These are phyloP conservation scores for Phlegmacium glaucopus DNA, from an alignment of 768 basidiomycete species.

Conservation along the genomic window DNA sequence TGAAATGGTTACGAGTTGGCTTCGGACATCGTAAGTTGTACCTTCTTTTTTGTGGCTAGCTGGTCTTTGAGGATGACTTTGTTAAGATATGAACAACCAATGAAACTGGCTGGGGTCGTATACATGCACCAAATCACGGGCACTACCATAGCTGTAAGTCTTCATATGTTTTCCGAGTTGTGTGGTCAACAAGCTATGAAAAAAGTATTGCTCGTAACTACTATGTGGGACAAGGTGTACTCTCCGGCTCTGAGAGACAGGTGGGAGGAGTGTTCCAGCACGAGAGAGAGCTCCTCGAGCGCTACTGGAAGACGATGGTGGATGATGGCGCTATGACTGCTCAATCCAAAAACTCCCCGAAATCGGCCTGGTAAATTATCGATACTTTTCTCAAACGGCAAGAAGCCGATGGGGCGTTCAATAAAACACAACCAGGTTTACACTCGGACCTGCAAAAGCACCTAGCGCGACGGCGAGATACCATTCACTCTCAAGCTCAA, in stretches of 20 bases:
- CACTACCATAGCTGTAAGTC: slow-evolving; percentile 34
- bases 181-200: slow-evolving; percentile 39
- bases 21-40: background rate
- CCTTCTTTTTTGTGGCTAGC: background rate
- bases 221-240: slow-evolving; percentile 33
- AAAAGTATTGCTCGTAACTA: slow-evolving; percentile 46
- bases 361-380: background rate
- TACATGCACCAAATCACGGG: slow-evolving; percentile 43
- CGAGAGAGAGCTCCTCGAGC: background rate
- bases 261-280: too few species aligned
- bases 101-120: slow-evolving; percentile 34
- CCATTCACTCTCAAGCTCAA: too few species aligned
- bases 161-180: slow-evolving; percentile 42
- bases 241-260: background rate
- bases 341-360: background rate
- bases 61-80: background rate
- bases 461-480: too few species aligned
- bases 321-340: background rate
- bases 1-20: background rate
- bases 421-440: too few species aligned
- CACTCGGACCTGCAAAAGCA: too few species aligned
- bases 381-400: too few species aligned
- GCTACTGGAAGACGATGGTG: background rate
- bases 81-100: background rate
- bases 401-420: too few species aligned